Evolutionary conservation across 257 asterid species (phyloP).

Genomic region (Scutellaria barbata): DNA sequence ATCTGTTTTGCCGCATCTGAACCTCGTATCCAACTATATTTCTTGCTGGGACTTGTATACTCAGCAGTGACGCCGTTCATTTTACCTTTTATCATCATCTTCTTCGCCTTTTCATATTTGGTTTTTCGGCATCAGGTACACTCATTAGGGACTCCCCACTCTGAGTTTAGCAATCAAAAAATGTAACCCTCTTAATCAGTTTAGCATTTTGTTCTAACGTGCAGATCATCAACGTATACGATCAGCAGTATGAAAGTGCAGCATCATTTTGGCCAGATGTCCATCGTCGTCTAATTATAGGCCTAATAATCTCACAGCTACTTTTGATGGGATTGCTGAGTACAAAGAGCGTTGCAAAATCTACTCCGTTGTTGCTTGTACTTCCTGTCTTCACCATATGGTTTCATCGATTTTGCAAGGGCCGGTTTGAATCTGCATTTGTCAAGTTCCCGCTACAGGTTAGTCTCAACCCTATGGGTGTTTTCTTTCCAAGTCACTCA

Average conservation of each 20-base stretch:
- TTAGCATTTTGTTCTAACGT: constrained; percentile 19
- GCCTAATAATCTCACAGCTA: constrained; percentile 74
- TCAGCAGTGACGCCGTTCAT: constrained; percentile 74
- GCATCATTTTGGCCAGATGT: constrained; percentile 94
- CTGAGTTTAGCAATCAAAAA: neutral
- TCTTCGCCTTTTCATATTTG: constrained; percentile 77
- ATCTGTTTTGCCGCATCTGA: constrained; percentile 60
- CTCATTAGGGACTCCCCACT: neutral
- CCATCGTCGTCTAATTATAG: constrained; percentile 72
- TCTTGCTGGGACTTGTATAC: constrained; percentile 83
- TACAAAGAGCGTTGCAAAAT: constrained; percentile 63
- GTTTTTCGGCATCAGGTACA: constrained; percentile 94
- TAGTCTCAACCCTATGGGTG: constrained; percentile 1
- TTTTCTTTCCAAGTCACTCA: neutral
- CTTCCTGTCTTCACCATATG: constrained; percentile 86
- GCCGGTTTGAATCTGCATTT: constrained; percentile 84
- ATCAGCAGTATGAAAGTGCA: constrained; percentile 88
- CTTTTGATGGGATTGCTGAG: constrained; percentile 81
- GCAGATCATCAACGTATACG: constrained; percentile 91
- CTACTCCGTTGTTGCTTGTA: constrained; percentile 70
- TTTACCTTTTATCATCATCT: constrained; percentile 84
- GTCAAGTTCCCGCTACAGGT: constrained; percentile 84
- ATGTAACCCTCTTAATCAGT: neutral
- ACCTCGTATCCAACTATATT: constrained; percentile 87
- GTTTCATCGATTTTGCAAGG: constrained; percentile 84